phyloP scores from a whole-genome alignment of 2,329 filamentous ascomycete genomes.

The Calonectria multiphialidica region DNA sequence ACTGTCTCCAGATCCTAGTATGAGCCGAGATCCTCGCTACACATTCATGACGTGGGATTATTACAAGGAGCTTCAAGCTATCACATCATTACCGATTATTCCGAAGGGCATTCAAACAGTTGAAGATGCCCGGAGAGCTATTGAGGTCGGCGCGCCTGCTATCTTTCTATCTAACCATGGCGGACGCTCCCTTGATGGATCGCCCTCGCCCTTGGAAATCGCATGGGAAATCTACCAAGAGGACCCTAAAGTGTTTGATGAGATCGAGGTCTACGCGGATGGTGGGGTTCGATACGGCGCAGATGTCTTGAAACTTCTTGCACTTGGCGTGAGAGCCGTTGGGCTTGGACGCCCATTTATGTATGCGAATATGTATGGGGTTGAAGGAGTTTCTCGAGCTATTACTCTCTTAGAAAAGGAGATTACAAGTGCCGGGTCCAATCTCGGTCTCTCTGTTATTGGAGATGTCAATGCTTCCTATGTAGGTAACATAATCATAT shows the following conservation, averaged over 20 bases:
- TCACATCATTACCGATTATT: constrained; percentile 53
- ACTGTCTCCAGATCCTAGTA: background rate
- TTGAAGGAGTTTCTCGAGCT: constrained; percentile 59
- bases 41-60: constrained; percentile 49
- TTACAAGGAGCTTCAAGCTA: constrained; percentile 50
- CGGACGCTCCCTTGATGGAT: constrained; percentile 55
- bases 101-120: constrained; percentile 55
- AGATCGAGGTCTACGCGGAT: constrained; percentile 55
- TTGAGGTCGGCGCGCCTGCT: constrained; percentile 47
- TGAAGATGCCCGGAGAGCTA: constrained; percentile 50
- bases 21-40: constrained; percentile 37
- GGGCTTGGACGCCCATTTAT: constrained; percentile 64
- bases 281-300: constrained; percentile 58
- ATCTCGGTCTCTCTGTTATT: constrained; percentile 54
- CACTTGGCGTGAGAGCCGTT: constrained; percentile 57
- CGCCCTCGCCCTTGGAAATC: constrained; percentile 53
- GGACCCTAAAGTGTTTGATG: constrained; percentile 52
- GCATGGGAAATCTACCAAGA: constrained; percentile 54
- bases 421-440: constrained; percentile 57
- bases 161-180: constrained; percentile 59
- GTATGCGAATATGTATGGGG: constrained; percentile 65
- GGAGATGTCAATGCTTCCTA: constrained; percentile 47
- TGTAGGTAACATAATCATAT: constrained; percentile 6
- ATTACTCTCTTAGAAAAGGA: constrained; percentile 62
- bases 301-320: constrained; percentile 56